Evolutionary conservation across 352 stramenopile genomes (phyloP).

Genomic region (Globisporangium camurandrum): DNA sequence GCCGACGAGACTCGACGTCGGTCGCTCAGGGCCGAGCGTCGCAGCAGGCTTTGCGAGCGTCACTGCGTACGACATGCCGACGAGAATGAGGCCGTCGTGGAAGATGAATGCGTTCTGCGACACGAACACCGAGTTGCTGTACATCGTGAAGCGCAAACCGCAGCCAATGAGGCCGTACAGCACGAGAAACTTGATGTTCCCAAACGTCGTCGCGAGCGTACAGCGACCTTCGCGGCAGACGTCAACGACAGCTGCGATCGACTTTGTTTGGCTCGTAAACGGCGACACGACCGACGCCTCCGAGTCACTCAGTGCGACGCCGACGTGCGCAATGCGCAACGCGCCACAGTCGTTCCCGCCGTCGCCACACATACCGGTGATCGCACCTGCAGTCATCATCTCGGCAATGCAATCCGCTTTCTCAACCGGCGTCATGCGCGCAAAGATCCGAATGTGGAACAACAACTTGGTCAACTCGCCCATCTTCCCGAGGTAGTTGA

Average conservation of each 20-base stretch:
- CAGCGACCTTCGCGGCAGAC: constrained; percentile 83
- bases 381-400: constrained; percentile 29
- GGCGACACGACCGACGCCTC: constrained; percentile 76
- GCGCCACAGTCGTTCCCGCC: constrained; percentile 79
- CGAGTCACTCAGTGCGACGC: constrained; percentile 64
- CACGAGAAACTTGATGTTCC: constrained; percentile 83
- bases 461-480: constrained; percentile 28
- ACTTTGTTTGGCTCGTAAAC: constrained; percentile 80
- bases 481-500: constrained; percentile 20
- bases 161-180: constrained; percentile 81
- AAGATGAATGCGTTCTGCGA: constrained; percentile 71
- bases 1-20: constrained; percentile 52
- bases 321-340: constrained; percentile 67
- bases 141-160: constrained; percentile 56
- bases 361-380: constrained; percentile 51
- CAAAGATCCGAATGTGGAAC: constrained; percentile 41
- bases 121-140: constrained; percentile 66
- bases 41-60: constrained; percentile 48
- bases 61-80: constrained; percentile 66
- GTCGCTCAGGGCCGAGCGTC: constrained; percentile 28
- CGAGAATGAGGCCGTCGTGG: constrained; percentile 50
- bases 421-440: constrained; percentile 32
- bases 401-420: constrained; percentile 34
- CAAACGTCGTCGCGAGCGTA: constrained; percentile 79
- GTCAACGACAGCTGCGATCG: constrained; percentile 72